phyloP scores from a whole-genome alignment of 2,329 filamentous ascomycete species.

The Penicillium fuscoglaucum region DNA sequence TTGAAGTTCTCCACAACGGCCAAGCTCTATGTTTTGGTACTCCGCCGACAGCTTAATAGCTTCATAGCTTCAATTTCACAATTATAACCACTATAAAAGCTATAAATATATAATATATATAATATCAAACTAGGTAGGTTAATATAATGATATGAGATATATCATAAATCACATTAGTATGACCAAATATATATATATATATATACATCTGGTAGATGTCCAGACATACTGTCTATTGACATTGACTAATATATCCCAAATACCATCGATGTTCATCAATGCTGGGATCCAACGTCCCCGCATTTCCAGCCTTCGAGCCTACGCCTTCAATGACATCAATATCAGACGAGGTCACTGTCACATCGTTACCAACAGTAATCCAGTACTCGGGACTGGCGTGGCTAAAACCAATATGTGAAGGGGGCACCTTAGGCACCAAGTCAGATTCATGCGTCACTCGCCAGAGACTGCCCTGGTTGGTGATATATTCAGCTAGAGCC shows the following conservation, averaged over 20 bases:
- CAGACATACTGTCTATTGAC: slow-evolving; percentile 9
- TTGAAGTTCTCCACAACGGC: background rate
- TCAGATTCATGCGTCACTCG: slow-evolving; percentile 42
- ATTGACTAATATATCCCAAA: slow-evolving; percentile 27
- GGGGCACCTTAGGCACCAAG: slow-evolving; percentile 40
- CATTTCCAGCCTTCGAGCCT: slow-evolving; percentile 34
- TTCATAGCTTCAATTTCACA: background rate
- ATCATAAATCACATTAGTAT: background rate
- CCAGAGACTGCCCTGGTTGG: slow-evolving; percentile 35
- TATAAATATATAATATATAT: background rate
- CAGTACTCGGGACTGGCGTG: slow-evolving; percentile 27
- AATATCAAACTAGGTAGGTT: background rate
- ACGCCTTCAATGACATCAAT: slow-evolving; percentile 37
- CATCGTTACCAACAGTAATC: slow-evolving; percentile 11
- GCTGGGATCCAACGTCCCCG: slow-evolving; percentile 28
- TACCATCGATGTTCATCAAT: slow-evolving; percentile 39
- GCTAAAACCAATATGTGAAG: slow-evolving; percentile 32
- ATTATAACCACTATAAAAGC: background rate
- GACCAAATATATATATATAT: background rate
- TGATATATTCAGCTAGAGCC: slow-evolving; percentile 41
- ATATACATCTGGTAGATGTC: background rate
- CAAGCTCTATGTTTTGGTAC: background rate
- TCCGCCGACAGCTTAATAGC: background rate
- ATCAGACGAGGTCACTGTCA: slow-evolving; percentile 31
- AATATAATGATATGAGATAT: background rate